A percentile compares a stretch with the other conserved stretches of the same genome.
Evolutionary conservation across 176 grass and related monocot genomes (phyloP).

Genomic region (Dendrocalamus sinicus): DNA sequence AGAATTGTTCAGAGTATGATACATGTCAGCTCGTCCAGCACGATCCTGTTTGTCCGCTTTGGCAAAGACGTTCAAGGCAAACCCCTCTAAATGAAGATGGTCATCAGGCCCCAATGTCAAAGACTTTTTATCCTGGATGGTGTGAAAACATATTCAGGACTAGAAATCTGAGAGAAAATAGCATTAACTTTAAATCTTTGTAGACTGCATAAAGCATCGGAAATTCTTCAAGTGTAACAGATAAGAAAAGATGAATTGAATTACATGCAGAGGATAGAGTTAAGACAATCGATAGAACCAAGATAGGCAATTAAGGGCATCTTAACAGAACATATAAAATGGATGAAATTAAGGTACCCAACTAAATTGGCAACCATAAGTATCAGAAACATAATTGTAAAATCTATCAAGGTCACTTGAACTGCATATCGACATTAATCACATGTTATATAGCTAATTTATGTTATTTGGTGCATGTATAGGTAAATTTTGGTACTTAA

Average conservation of each 20-base stretch:
- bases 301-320: background rate
- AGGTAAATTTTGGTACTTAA: background rate
- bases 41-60: constrained; percentile 99
- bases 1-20: constrained; percentile 35
- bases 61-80: constrained; percentile 90
- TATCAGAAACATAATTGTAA: background rate
- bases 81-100: constrained; percentile 89
- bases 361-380: constrained; percentile 1
- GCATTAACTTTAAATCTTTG: background rate
- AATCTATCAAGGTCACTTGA: background rate
- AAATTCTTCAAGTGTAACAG: background rate
- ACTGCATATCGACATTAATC: background rate
- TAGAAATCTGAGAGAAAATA: background rate
- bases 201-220: background rate
- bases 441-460: background rate
- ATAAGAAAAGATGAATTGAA: background rate
- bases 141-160: constrained; percentile 39
- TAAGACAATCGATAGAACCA: background rate
- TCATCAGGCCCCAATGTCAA: constrained; percentile 77
- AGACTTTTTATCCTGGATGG: constrained; percentile 82
- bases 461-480: background rate
- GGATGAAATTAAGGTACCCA: background rate
- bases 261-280: background rate
- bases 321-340: background rate
- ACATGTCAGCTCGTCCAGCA: constrained; percentile 92